Evolutionary conservation across 768 basidiomycete species (phyloP).

Genomic region (Rhizopogon vinicolor): DNA sequence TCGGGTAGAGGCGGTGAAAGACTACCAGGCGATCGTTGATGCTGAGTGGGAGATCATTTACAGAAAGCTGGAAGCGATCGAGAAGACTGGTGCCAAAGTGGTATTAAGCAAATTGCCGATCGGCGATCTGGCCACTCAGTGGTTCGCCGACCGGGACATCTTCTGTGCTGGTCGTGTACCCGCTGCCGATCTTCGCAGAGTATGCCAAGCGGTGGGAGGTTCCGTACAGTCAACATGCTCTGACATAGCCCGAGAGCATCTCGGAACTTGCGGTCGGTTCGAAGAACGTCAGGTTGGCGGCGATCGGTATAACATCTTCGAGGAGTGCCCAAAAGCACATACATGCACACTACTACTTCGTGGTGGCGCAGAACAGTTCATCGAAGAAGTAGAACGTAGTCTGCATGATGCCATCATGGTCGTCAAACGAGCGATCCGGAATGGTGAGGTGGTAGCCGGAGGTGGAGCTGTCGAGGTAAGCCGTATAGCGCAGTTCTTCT

Average conservation of each 20-base stretch:
- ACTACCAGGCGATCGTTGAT: constrained; percentile 99
- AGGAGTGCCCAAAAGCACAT: constrained; percentile 89
- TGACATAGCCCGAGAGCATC: constrained; percentile 84
- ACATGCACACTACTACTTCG: constrained; percentile 93
- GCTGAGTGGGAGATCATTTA: constrained; percentile 99
- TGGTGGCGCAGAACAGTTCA: constrained; percentile 98
- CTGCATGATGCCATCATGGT: constrained; percentile 99
- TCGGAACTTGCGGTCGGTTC: constrained; percentile 90
- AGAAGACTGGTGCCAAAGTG: constrained; percentile 94
- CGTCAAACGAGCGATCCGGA: constrained; percentile 95
- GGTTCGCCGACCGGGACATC: constrained; percentile 98
- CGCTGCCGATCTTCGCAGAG: constrained; percentile 84
- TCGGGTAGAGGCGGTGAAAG: constrained; percentile 91
- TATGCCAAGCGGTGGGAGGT: constrained; percentile 94
- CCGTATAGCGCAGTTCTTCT: background rate
- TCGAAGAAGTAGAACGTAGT: constrained; percentile 96
- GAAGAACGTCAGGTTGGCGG: constrained; percentile 96
- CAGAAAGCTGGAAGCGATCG: constrained; percentile 92
- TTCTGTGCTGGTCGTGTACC: constrained; percentile 98
- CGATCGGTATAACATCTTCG: constrained; percentile 94
- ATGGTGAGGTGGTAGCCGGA: constrained; percentile 94
- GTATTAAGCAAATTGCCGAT: constrained; percentile 98
- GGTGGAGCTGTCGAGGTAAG: constrained; percentile 94
- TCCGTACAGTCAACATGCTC: constrained; percentile 93
- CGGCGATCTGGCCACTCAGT: constrained; percentile 97